Percentiles rank a stretch among this genome's conserved stretches.
Conservation (phyloP, 1,139 yeast genomes). For the Kodamaea suecica region DNA sequence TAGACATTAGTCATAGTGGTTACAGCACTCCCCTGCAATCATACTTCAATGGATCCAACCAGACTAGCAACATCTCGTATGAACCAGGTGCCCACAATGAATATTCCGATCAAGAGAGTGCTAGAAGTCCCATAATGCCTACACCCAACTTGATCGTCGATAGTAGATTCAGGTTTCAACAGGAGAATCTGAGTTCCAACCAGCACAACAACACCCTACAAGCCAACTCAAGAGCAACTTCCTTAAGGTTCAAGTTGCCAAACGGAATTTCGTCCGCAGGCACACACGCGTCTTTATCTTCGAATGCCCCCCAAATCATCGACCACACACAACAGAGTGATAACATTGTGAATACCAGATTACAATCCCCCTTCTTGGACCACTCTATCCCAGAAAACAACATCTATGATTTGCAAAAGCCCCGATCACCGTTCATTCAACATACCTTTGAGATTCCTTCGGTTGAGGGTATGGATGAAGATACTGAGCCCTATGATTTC, state of each 20-base stretch:
- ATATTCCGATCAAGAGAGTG: background rate
- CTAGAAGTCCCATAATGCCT: conserved; percentile 14
- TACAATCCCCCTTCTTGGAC: conserved; percentile 28
- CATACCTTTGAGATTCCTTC: conserved; percentile 13
- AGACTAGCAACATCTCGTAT: conserved; percentile 6
- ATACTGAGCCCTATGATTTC: conserved; percentile 7
- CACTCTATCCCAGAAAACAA: conserved; percentile 23
- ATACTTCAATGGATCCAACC: conserved; percentile 7
- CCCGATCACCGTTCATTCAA: conserved; percentile 11
- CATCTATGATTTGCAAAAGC: conserved; percentile 14
- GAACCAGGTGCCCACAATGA: conserved; percentile 4
- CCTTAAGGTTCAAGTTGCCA: conserved; percentile 12
- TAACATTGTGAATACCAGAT: conserved; percentile 1
- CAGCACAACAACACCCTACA: background rate
- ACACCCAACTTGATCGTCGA: conserved; percentile 25
- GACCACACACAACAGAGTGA: too few species aligned
- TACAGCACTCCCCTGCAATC: conserved; percentile 6
- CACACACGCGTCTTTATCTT: too few species aligned
- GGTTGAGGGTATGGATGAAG: conserved; percentile 8
- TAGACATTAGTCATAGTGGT: conserved; percentile 8
- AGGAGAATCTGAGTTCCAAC: background rate
- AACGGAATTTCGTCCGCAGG: conserved; percentile 1
- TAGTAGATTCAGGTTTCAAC: background rate
- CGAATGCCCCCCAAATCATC: too few species aligned
- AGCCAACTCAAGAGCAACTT: background rate